Percentiles rank a stretch among this genome's conserved stretches.
Evolutionary conservation across 257 asterid species (phyloP).

Genomic region (Nicotiana knightiana): DNA sequence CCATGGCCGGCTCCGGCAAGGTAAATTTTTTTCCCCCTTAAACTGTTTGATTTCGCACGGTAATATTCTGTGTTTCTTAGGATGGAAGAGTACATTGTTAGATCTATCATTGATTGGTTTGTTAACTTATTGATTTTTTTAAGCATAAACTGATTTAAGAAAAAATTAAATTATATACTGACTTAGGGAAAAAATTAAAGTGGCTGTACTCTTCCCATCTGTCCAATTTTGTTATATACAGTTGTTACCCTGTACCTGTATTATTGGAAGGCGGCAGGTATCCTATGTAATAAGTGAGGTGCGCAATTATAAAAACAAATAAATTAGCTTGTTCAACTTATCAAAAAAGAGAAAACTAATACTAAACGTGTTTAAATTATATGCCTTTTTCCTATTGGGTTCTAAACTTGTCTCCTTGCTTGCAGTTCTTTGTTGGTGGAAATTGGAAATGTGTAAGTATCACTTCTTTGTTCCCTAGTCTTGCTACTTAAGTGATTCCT

Average conservation of each 20-base stretch:
- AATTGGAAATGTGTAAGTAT: conserved; percentile 99
- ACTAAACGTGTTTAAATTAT: background rate
- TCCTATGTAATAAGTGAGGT: no score
- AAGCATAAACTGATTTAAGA: background rate
- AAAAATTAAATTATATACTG: no score
- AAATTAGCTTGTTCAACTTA: no score
- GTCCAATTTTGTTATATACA: no score
- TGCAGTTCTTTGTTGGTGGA: conserved; percentile 99
- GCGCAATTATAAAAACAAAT: no score
- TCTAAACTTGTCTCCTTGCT: conserved; percentile 14
- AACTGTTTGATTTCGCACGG: background rate
- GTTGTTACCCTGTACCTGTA: no score
- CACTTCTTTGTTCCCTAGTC: background rate
- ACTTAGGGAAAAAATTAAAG: no score
- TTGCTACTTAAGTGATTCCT: background rate
- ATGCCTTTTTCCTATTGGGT: background rate
- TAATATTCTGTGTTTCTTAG: background rate
- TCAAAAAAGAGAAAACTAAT: no score
- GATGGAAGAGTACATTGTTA: background rate
- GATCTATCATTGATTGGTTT: background rate
- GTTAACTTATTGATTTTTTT: background rate
- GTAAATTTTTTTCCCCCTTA: conserved; percentile 15
- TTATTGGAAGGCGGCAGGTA: no score
- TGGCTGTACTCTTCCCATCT: no score
- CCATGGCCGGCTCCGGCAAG: conserved; percentile 98